These are phyloP conservation scores for Cetraspora pellucida DNA, from an alignment of 192 early-diverging fungal species.

Conservation along the genomic window DNA sequence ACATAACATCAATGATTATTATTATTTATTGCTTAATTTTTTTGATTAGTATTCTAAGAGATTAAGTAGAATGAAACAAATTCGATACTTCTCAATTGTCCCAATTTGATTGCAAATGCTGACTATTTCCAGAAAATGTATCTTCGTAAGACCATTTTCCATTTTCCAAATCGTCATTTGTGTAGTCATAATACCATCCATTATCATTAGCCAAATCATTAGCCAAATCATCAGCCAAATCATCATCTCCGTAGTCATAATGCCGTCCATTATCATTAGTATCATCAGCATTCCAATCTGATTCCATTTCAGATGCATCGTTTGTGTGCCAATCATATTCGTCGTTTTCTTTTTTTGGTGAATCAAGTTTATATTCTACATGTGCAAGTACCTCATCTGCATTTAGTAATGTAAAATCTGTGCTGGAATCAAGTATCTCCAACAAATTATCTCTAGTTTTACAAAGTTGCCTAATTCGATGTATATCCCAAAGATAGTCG, in stretches of 20 bases:
- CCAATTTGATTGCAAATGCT: too few species aligned
- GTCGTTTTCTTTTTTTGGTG: neutral
- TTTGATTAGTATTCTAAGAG: too few species aligned
- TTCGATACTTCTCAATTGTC: too few species aligned
- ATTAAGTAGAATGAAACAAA: too few species aligned
- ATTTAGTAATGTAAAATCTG: constrained; percentile 25
- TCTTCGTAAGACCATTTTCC: neutral
- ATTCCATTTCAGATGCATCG: neutral
- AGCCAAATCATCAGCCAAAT: too few species aligned
- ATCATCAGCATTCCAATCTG: neutral
- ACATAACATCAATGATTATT: too few species aligned
- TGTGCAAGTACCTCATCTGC: constrained; percentile 4
- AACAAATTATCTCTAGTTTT: neutral
- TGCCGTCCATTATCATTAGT: neutral
- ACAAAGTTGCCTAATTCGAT: constrained; percentile 21
- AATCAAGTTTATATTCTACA: constrained; percentile 12
- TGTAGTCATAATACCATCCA: neutral
- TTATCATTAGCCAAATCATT: too few species aligned
- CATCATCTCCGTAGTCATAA: neutral
- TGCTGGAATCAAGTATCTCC: neutral
- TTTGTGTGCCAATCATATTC: constrained; percentile 16
- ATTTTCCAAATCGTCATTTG: neutral
- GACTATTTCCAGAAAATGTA: neutral
- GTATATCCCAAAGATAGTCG: constrained; percentile 28
- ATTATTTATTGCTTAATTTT: too few species aligned